Conservation (phyloP, 306 rosid species). For the Begonia fuchsioides region DNA sequence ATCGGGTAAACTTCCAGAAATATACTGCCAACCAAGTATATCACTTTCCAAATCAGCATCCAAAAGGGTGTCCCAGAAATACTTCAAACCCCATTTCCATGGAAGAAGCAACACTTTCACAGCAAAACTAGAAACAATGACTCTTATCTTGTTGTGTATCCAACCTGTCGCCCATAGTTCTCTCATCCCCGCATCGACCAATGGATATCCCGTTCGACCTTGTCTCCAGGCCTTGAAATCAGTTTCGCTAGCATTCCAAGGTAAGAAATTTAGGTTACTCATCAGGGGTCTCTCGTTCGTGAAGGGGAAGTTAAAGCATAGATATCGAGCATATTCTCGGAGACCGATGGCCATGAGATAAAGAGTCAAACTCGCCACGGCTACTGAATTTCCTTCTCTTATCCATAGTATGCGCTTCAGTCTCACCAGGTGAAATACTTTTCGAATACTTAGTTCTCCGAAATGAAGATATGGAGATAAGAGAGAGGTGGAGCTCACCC, state of each 20-base stretch:
- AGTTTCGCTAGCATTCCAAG: slow-evolving; percentile 55
- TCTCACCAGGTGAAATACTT: slow-evolving; percentile 50
- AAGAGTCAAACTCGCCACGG: slow-evolving; percentile 48
- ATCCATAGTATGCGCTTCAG: slow-evolving; percentile 56
- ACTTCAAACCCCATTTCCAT: slow-evolving; percentile 99
- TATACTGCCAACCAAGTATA: slow-evolving; percentile 94
- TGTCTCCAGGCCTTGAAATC: slow-evolving; percentile 89
- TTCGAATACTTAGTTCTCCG: slow-evolving; percentile 78
- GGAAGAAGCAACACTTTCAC: slow-evolving; percentile 85
- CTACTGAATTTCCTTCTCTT: slow-evolving; percentile 48
- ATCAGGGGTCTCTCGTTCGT: slow-evolving; percentile 71
- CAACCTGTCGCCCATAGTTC: slow-evolving; percentile 99
- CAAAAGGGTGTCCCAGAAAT: slow-evolving; percentile 96
- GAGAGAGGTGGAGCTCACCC: slow-evolving; percentile 63
- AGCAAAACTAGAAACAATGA: slow-evolving; percentile 75
- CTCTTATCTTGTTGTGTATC: slow-evolving; percentile 77
- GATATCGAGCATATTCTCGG: slow-evolving; percentile 85
- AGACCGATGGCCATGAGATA: slow-evolving; percentile 76
- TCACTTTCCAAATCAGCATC: slow-evolving; percentile 96
- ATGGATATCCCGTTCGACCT: too few relatives aligned
- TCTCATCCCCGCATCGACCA: slow-evolving; percentile 98
- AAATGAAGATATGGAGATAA: slow-evolving; percentile 85
- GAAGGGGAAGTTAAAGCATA: slow-evolving; percentile 85
- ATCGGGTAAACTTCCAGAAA: slow-evolving; percentile 84
- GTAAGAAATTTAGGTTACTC: slow-evolving; percentile 61